These are phyloP conservation scores for Colletotrichum lupini DNA, from an alignment of 2,329 filamentous ascomycete genomes.

Conservation along the genomic window DNA sequence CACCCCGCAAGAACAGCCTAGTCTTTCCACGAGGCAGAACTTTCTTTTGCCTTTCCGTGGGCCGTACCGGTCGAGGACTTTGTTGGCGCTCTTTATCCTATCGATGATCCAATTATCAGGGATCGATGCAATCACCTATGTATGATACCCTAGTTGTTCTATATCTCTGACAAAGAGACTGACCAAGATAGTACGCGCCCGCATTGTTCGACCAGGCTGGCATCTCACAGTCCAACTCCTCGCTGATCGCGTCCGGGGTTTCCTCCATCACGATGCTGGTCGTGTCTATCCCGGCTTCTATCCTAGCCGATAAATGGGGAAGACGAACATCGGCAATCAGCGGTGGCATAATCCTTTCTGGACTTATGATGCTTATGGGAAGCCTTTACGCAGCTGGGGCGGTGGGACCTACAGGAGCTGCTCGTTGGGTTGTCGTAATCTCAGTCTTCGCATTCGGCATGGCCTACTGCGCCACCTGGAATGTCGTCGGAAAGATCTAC, in stretches of 20 bases:
- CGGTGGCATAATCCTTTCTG: constrained; percentile 61
- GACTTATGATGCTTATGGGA: constrained; percentile 65
- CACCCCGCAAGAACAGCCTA: constrained; percentile 40
- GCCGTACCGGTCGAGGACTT: constrained; percentile 58
- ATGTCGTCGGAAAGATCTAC: constrained; percentile 66
- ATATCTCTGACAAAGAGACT: background rate
- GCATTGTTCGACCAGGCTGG: constrained; percentile 70
- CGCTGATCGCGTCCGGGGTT: constrained; percentile 69
- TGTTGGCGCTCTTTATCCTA: constrained; percentile 66
- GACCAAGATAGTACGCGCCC: constrained; percentile 63
- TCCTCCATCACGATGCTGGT: constrained; percentile 68
- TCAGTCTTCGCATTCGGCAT: constrained; percentile 61
- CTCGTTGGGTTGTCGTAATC: constrained; percentile 62
- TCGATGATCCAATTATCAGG: constrained; percentile 70
- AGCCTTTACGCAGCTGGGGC: constrained; percentile 58
- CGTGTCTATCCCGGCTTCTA: constrained; percentile 66
- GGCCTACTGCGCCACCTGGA: constrained; percentile 62
- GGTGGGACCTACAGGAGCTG: constrained; percentile 53
- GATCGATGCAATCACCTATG: constrained; percentile 72
- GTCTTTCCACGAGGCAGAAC: constrained; percentile 45
- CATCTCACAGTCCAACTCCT: constrained; percentile 42
- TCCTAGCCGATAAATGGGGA: constrained; percentile 68
- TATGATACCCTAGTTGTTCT: constrained; percentile 43
- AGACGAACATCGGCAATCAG: constrained; percentile 63
- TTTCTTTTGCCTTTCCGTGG: constrained; percentile 48